These are phyloP conservation scores for Xylaria sp. DNA, from an alignment of 2,329 filamentous ascomycete species.

Conservation along the genomic window DNA sequence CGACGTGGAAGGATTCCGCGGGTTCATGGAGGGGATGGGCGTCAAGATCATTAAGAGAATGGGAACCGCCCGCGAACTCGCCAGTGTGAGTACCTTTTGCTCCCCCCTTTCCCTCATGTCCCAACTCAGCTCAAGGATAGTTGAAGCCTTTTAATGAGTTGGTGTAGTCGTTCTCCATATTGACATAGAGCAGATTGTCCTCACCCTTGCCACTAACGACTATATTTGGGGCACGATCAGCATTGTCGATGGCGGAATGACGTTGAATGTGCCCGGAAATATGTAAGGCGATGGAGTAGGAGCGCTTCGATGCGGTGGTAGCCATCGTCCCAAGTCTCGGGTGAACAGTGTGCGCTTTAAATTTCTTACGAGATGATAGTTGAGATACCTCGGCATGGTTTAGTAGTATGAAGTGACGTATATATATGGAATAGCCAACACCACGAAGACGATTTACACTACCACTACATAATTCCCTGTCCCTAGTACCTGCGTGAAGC, in stretches of 20 bases:
- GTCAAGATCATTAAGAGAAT: slow-evolving; percentile 32
- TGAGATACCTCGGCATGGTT: too few relatives aligned
- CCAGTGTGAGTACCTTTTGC: slow-evolving; percentile 33
- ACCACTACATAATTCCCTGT: too few relatives aligned
- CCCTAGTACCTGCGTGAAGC: too few relatives aligned
- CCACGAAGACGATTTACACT: too few relatives aligned
- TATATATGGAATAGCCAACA: too few relatives aligned
- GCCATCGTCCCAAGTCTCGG: not conserved
- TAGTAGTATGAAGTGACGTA: too few relatives aligned
- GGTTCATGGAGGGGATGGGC: slow-evolving; percentile 28
- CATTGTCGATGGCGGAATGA: slow-evolving; percentile 36
- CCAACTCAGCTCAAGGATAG: not conserved
- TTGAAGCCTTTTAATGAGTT: not conserved
- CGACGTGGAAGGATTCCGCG: slow-evolving; percentile 24
- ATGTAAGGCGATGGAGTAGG: slow-evolving; percentile 21
- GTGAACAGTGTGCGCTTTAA: not conserved
- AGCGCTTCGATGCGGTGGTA: not conserved
- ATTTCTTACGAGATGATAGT: too few relatives aligned
- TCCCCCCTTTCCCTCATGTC: not conserved
- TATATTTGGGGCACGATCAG: slow-evolving; percentile 37
- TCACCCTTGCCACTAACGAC: slow-evolving; percentile 39
- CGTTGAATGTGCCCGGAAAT: slow-evolving; percentile 30
- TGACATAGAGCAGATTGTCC: slow-evolving; percentile 27
- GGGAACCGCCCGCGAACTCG: slow-evolving; percentile 36
- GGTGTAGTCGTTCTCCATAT: not conserved